These are phyloP conservation scores for Rhynchosporium secalis DNA, from an alignment of 2,329 filamentous ascomycete species.

Conservation along the genomic window DNA sequence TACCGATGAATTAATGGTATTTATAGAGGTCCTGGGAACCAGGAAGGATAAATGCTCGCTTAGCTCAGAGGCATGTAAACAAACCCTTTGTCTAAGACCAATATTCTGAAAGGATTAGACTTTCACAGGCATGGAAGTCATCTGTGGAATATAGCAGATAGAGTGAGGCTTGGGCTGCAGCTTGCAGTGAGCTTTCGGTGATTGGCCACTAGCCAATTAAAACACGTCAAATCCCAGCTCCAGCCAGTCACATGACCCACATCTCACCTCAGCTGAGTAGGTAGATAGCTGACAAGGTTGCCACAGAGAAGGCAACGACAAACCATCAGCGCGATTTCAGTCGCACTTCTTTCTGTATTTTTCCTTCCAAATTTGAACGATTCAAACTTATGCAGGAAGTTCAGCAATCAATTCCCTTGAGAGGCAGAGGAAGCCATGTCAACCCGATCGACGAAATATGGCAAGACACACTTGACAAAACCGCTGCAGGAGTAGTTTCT, in stretches of 20 bases:
- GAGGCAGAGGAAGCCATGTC: background rate
- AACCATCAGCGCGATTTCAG: background rate
- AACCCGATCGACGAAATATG: constrained; percentile 7
- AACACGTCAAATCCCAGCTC: background rate
- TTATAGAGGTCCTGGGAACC: background rate
- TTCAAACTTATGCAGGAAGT: background rate
- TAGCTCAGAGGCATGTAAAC: background rate
- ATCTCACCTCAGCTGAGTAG: background rate
- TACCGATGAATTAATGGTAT: no score
- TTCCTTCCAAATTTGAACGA: background rate
- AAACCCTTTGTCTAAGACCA: background rate
- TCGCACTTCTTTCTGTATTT: background rate
- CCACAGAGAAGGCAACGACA: background rate
- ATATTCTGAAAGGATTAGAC: background rate
- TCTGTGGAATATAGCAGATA: background rate
- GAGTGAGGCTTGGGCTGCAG: no score
- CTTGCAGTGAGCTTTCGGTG: background rate
- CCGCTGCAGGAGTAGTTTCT: constrained; percentile 10
- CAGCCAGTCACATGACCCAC: constrained; percentile 7
- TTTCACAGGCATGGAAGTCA: background rate
- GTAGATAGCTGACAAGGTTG: background rate
- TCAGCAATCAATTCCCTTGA: background rate
- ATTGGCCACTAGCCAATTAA: background rate
- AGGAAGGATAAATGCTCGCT: background rate
- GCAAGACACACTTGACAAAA: constrained; percentile 14